Conservation (phyloP, 2,329 filamentous ascomycete species). For the Fusarium domesticum region DNA sequence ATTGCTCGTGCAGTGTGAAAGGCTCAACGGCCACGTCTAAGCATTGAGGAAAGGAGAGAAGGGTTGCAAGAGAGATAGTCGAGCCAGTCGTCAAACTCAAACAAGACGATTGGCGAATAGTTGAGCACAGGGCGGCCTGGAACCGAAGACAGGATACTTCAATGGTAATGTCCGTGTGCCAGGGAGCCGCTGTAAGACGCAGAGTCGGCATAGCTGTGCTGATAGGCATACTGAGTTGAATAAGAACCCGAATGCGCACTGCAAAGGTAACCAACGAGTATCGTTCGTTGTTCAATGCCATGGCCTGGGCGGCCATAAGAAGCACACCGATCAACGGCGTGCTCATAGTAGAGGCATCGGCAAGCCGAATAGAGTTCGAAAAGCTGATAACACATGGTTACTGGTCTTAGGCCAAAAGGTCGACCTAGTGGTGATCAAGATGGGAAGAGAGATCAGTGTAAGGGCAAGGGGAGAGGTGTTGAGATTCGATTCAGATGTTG, state of each 20-base stretch:
- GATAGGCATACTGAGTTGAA: slow-evolving; percentile 39
- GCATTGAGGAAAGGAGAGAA: slow-evolving; percentile 49
- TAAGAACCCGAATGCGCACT: slow-evolving; percentile 30
- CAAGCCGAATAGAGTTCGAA: slow-evolving; percentile 84
- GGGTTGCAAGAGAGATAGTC: slow-evolving; percentile 47
- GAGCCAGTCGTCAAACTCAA: slow-evolving; percentile 47
- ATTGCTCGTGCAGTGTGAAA: slow-evolving; percentile 29
- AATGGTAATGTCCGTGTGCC: slow-evolving; percentile 45
- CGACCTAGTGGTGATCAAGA: slow-evolving; percentile 14
- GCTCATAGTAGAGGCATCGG: slow-evolving; percentile 83
- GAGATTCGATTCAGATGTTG: slow-evolving; percentile 3
- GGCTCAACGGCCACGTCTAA: slow-evolving; percentile 44
- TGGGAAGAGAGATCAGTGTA: slow-evolving; percentile 7
- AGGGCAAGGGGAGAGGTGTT: slow-evolving; percentile 5
- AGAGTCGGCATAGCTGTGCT: slow-evolving; percentile 51
- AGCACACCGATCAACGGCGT: slow-evolving; percentile 79
- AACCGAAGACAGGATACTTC: slow-evolving; percentile 53
- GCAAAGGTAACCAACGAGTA: slow-evolving; percentile 82
- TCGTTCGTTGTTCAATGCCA: slow-evolving; percentile 66
- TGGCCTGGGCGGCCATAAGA: slow-evolving; percentile 74
- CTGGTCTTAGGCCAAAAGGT: slow-evolving; percentile 11
- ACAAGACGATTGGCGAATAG: slow-evolving; percentile 40
- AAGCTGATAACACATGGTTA: slow-evolving; percentile 80
- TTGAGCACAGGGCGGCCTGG: slow-evolving; percentile 43
- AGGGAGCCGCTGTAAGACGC: slow-evolving; percentile 52